Percentiles rank a stretch among this genome's conserved stretches.
phyloP scores from a whole-genome alignment of 768 basidiomycete genomes.

The Krasilnikovozyma curviuscula region DNA sequence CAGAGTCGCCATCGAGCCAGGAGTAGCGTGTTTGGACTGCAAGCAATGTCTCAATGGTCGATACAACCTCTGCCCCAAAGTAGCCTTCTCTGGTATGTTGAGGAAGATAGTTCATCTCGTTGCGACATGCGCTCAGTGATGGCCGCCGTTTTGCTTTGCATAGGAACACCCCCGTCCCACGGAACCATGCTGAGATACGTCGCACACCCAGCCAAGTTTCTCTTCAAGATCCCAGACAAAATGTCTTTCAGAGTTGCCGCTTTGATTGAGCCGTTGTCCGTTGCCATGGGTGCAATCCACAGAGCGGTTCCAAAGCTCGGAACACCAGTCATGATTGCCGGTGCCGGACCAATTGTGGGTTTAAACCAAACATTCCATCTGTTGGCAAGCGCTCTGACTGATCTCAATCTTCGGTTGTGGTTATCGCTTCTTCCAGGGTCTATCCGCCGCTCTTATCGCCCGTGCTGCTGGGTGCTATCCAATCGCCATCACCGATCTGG shows the following conservation, averaged over 20 bases:
- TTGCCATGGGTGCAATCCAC: constrained; percentile 16
- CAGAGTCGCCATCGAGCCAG: constrained; percentile 19
- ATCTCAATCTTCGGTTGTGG: too few species aligned
- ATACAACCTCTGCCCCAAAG: constrained; percentile 17
- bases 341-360: constrained; percentile 20
- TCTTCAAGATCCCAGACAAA: constrained; percentile 16
- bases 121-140: background rate
- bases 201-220: constrained; percentile 17
- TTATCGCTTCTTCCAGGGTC: too few species aligned
- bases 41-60: constrained; percentile 15
- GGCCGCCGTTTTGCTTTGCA: constrained; percentile 9
- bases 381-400: too few species aligned
- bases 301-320: constrained; percentile 16
- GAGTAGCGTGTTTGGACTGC: constrained; percentile 16
- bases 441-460: constrained; percentile 16
- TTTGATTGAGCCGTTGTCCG: constrained; percentile 17
- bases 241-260: constrained; percentile 17
- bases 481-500: constrained; percentile 17
- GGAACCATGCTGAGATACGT: constrained; percentile 18
- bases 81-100: too few species aligned
- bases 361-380: too few species aligned
- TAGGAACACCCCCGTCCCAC: constrained; percentile 16
- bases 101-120: too few species aligned
- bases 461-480: constrained; percentile 16
- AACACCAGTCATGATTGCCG: constrained; percentile 16